Percentiles rank a stretch among this genome's conserved stretches.
Evolutionary conservation across 1,284 basidiomycete species (phyloP).

Genomic region (Phlebopus sp.): DNA sequence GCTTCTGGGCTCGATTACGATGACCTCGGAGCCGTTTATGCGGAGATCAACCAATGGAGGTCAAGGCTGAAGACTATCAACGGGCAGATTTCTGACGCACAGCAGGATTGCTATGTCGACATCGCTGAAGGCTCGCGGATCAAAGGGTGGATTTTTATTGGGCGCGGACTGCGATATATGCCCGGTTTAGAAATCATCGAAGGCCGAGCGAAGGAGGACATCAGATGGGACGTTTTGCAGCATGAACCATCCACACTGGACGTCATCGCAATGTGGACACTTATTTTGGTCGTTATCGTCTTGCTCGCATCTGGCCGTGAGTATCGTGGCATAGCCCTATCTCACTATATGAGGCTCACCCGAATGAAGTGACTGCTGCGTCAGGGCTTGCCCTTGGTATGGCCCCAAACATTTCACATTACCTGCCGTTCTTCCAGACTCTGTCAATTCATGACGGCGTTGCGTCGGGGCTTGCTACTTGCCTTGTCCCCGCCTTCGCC

Average conservation of each 20-base stretch:
- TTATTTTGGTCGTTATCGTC: conserved; percentile 48
- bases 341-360: neutral
- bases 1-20: conserved; percentile 64
- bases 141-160: conserved; percentile 76
- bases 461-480: conserved; percentile 60
- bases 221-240: conserved; percentile 75
- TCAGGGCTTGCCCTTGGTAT: conserved; percentile 62
- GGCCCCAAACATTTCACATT: conserved; percentile 71
- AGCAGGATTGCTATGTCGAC: conserved; percentile 61
- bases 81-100: conserved; percentile 60
- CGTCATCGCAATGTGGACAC: conserved; percentile 51
- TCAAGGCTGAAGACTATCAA: conserved; percentile 71
- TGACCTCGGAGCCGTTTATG: conserved; percentile 61
- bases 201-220: conserved; percentile 76
- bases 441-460: conserved; percentile 50
- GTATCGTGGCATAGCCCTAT: conserved; percentile 29
- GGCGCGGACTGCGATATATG: conserved; percentile 62
- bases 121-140: conserved; percentile 67
- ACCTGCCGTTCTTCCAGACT: conserved; percentile 59
- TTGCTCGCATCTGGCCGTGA: conserved; percentile 60
- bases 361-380: conserved; percentile 58
- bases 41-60: conserved; percentile 66
- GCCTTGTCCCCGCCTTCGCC: conserved; percentile 63
- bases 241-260: conserved; percentile 47
- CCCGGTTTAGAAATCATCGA: conserved; percentile 67